Evolutionary conservation across 257 asterid species (phyloP).

Genomic region (Solanum boliviense): DNA sequence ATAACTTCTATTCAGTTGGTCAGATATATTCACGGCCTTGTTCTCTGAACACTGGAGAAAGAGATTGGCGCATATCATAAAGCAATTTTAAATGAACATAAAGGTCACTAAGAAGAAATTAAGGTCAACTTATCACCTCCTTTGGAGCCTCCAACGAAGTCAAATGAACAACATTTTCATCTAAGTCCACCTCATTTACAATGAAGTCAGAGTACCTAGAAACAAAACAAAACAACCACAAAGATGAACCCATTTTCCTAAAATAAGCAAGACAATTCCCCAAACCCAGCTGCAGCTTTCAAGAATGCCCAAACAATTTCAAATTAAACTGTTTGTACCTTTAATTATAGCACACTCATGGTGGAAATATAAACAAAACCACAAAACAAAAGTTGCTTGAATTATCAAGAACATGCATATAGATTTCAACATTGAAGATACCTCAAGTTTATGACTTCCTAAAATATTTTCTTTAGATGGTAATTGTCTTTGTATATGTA

Average conservation of each 20-base stretch:
- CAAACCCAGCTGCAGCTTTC: background rate
- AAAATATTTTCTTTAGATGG: background rate
- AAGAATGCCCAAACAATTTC: background rate
- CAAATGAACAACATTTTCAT: slow-evolving; percentile 70
- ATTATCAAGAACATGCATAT: background rate
- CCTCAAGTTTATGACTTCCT: background rate
- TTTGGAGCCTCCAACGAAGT: slow-evolving; percentile 59
- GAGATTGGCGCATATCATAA: background rate
- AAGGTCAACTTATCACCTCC: slow-evolving; percentile 38
- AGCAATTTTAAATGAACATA: background rate
- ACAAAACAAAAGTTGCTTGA: background rate
- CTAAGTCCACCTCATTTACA: slow-evolving; percentile 88
- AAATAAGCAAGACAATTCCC: background rate
- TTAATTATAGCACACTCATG: background rate
- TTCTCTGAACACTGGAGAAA: slow-evolving; percentile 43
- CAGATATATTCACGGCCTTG: slow-evolving; percentile 34
- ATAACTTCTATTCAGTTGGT: slow-evolving; percentile 39
- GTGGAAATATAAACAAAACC: background rate
- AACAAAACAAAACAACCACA: background rate
- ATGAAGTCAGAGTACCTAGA: slow-evolving; percentile 89
- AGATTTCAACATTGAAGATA: background rate
- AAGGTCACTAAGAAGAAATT: background rate
- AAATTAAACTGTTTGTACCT: background rate
- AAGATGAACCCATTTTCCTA: background rate
- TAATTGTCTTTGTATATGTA: background rate